A percentile compares a stretch with the other conserved stretches of the same genome.
Evolutionary conservation across 257 asterid genomes (phyloP).

Genomic region (Cynanchum wilfordii): DNA sequence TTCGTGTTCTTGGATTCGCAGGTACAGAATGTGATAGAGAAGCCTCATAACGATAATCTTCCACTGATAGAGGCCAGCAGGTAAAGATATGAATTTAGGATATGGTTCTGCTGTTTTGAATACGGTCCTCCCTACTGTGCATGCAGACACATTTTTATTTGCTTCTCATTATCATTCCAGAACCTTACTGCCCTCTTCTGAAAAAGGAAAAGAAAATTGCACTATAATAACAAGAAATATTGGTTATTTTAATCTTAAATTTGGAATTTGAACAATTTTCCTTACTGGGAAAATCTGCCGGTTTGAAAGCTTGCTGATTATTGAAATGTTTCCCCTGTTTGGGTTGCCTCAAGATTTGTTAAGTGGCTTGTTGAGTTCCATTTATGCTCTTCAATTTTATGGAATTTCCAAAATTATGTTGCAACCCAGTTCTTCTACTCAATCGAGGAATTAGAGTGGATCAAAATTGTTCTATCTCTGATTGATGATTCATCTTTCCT

Average conservation of each 20-base stretch:
- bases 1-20: constrained; percentile 30
- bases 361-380: not conserved
- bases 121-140: not conserved
- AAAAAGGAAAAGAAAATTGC: not conserved
- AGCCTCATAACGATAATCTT: constrained; percentile 95
- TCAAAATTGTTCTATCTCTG: not conserved
- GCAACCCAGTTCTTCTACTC: not conserved
- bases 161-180: not conserved
- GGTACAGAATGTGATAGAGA: constrained; percentile 87
- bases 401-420: not conserved
- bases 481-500: not conserved
- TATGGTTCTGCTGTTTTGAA: not conserved
- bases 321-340: not conserved
- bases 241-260: not conserved
- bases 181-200: not conserved
- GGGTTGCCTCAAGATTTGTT: not conserved
- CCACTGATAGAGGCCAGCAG: constrained; percentile 99
- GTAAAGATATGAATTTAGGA: constrained; percentile 25
- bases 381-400: not conserved
- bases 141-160: too few species aligned
- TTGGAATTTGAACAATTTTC: not conserved
- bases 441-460: too few species aligned
- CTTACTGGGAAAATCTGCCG: not conserved
- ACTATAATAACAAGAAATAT: not conserved
- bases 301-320: not conserved